phyloP scores from a whole-genome alignment of 495 filamentous ascomycete species.

The Penicillium antarcticum region DNA sequence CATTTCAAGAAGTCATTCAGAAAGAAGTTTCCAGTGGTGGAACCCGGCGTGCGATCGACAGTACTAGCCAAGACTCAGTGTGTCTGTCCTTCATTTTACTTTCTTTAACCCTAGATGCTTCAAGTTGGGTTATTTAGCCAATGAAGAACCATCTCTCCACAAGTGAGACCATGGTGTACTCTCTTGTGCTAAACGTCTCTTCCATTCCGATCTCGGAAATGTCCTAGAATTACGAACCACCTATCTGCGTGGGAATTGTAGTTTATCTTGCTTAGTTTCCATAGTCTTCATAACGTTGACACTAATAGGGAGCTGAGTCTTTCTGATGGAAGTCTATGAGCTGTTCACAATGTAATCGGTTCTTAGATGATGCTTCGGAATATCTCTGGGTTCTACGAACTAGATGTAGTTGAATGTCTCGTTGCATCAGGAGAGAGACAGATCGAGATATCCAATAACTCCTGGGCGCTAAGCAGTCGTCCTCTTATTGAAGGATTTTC shows the following conservation, averaged over 20 bases:
- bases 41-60: conserved; percentile 22
- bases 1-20: too few species aligned
- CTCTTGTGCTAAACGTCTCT: conserved; percentile 7
- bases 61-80: conserved; percentile 13
- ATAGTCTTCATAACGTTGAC: too few species aligned
- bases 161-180: background rate
- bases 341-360: background rate
- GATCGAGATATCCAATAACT: background rate
- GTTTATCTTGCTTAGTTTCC: too few species aligned
- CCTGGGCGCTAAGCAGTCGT: background rate
- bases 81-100: conserved; percentile 19
- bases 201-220: background rate
- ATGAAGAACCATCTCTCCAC: conserved; percentile 17
- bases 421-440: background rate
- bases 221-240: background rate
- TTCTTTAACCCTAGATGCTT: conserved; percentile 9
- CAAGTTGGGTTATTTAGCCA: conserved; percentile 12
- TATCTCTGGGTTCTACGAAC: background rate
- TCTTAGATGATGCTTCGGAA: background rate
- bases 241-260: too few species aligned
- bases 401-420: background rate
- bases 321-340: background rate
- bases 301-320: background rate
- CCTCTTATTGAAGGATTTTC: conserved; percentile 18
- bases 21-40: conserved; percentile 14